Conservation (phyloP, 805 yeast genomes). For the Candida silvatica region DNA sequence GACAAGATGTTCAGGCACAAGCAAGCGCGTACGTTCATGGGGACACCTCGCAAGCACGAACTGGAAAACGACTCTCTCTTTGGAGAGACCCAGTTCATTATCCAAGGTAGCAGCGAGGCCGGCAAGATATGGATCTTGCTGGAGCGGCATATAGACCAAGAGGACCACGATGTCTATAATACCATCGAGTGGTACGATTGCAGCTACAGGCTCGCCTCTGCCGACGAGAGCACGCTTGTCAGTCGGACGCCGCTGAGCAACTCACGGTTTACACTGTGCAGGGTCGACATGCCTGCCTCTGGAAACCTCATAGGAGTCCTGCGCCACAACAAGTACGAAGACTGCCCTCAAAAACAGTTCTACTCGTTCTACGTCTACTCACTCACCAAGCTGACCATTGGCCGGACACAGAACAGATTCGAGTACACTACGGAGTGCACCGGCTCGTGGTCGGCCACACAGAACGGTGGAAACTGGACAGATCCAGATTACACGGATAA, state of each 20-base stretch:
- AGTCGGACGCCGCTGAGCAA: conserved; percentile 10
- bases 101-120: conserved; percentile 26
- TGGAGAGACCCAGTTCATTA: conserved; percentile 27
- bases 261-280: conserved; percentile 24
- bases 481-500: conserved; percentile 37
- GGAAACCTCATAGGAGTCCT: neutral
- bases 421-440: conserved; percentile 15
- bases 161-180: conserved; percentile 3
- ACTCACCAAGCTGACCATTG: conserved; percentile 1
- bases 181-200: conserved; percentile 19
- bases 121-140: conserved; percentile 35
- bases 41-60: conserved; percentile 18
- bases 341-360: conserved; percentile 1
- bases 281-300: conserved; percentile 12
- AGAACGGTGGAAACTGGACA: conserved; percentile 50
- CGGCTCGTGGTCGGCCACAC: conserved; percentile 32
- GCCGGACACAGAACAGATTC: conserved; percentile 3
- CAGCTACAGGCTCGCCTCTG: conserved; percentile 21
- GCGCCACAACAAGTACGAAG: neutral
- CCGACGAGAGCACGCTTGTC: conserved; percentile 10
- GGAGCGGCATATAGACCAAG: conserved; percentile 34
- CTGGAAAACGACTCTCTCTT: conserved; percentile 20
- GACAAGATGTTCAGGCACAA: conserved; percentile 5
- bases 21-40: conserved; percentile 18
- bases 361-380: conserved; percentile 9